These are phyloP conservation scores for Sphaerulina populicola DNA, from an alignment of 2,329 filamentous ascomycete species.

Conservation along the genomic window DNA sequence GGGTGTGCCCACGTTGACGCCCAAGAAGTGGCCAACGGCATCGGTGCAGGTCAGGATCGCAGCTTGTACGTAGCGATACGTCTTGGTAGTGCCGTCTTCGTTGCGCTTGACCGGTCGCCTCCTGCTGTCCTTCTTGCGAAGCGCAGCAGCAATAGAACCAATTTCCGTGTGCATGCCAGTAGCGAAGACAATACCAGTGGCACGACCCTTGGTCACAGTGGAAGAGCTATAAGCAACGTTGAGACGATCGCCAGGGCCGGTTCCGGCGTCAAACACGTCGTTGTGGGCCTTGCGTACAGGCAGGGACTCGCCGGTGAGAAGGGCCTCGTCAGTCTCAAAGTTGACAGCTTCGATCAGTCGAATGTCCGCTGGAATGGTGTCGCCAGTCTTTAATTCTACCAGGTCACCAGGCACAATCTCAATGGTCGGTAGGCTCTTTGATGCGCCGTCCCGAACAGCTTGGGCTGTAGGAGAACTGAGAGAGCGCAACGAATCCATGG, in stretches of 20 bases:
- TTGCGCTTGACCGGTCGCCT: constrained; percentile 36
- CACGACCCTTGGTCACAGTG: constrained; percentile 63
- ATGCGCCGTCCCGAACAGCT: constrained; percentile 41
- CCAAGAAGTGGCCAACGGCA: constrained; percentile 55
- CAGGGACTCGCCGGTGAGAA: constrained; percentile 65
- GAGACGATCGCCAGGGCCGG: constrained; percentile 58
- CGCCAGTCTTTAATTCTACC: constrained; percentile 41
- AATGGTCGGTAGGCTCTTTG: constrained; percentile 35
- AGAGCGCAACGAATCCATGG: constrained; percentile 43
- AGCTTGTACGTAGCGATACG: constrained; percentile 41
- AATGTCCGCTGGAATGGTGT: constrained; percentile 45
- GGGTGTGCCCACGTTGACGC: constrained; percentile 68
- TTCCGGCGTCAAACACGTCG: constrained; percentile 44
- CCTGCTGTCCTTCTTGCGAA: constrained; percentile 52
- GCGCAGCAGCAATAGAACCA: constrained; percentile 63
- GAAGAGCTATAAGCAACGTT: constrained; percentile 66
- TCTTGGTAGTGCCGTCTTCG: constrained; percentile 28
- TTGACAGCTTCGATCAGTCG: constrained; percentile 44
- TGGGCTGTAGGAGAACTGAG: constrained; percentile 42
- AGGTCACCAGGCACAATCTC: constrained; percentile 44
- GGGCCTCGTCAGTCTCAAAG: constrained; percentile 68
- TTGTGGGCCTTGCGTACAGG: constrained; percentile 60
- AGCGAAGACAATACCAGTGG: constrained; percentile 58
- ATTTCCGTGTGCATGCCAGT: constrained; percentile 70
- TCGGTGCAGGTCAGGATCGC: constrained; percentile 48